These are phyloP conservation scores for Avena insularis DNA, from an alignment of 176 grass and related monocot genomes.

Conservation along the genomic window DNA sequence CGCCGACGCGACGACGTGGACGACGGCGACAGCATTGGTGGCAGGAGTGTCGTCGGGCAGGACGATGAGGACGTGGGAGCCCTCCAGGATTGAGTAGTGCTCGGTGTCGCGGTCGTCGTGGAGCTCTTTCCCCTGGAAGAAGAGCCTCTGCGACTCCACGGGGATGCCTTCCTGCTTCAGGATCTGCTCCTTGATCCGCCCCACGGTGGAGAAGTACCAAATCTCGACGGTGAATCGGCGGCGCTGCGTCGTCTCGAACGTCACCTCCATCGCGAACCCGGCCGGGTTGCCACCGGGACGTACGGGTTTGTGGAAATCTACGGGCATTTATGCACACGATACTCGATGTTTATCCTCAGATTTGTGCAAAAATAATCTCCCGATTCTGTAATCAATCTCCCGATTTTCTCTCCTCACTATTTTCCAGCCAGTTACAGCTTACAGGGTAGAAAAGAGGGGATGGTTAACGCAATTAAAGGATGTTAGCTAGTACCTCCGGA, in stretches of 20 bases:
- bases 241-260: conserved; percentile 16
- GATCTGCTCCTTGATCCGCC: conserved; percentile 10
- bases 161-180: conserved; percentile 16
- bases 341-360: not conserved
- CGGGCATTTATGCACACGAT: not conserved
- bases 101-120: conserved; percentile 38
- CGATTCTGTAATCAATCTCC: not conserved
- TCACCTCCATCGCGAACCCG: conserved; percentile 4
- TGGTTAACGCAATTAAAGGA: no score
- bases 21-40: not conserved
- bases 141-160: conserved; percentile 20
- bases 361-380: not conserved
- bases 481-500: no score
- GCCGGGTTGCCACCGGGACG: not conserved
- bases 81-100: conserved; percentile 50
- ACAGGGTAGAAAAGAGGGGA: no score
- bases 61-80: conserved; percentile 48
- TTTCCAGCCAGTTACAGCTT: not conserved
- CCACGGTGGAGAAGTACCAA: conserved; percentile 20
- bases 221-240: conserved; percentile 13
- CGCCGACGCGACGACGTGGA: conserved; percentile 20
- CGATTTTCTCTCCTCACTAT: not conserved
- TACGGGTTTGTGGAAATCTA: not conserved
- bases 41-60: not conserved
- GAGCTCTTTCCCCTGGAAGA: conserved; percentile 27